Evolutionary conservation across 2,329 filamentous ascomycete species (phyloP), one percentile per base, ranked within the genome.

Genomic region (Monosporascus sp.): DNA sequence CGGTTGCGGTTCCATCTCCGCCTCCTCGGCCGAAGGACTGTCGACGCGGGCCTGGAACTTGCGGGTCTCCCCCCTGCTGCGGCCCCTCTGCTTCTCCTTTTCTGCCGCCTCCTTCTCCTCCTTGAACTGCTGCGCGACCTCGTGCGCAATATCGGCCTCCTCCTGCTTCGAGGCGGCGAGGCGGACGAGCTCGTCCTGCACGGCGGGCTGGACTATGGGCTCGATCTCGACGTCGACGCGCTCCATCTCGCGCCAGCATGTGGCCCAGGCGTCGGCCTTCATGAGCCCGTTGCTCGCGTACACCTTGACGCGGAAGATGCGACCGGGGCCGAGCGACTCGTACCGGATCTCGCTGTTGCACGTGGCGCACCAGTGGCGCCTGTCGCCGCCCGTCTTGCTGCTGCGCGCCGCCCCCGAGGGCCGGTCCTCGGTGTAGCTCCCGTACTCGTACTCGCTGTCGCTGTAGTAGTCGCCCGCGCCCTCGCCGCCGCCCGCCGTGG

Each of bases 241-340:
- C 72, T 99, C 94, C 94, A 99, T 99, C 70, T 97, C 93, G 61
- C 84, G 88, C 93, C 93, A 99, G 54, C 90, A 93, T 2, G 92
- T 92, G 5, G 83, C 83, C 94, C 94, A 99, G 0, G 94, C 93
- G 0, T 90, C 90, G 5, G 90, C 86, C 54, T 85, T 83, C 90
- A 99, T 96, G 47, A 97, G 74, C 0, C 94, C 94, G 69, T 97
- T 99, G 50, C 91, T 93, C 1, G 94, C 94, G 65, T 93, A 99
- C 1, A 97, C 86, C 65, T 91, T 94, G 68, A 97, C 80, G 31
- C 85, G 81, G 76, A 90, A 94, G 48, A 84, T 76, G 61, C 80
- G 82, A 52, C 75, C 71, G 5, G 72, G 65, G 1, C 79, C 80
- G 3, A 80, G 77, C 41, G 75, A 71, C 58, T 83, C 80, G 58